Evolutionary conservation across 2,329 filamentous ascomycete genomes (phyloP).

Genomic region (Zymoseptoria brevis): DNA sequence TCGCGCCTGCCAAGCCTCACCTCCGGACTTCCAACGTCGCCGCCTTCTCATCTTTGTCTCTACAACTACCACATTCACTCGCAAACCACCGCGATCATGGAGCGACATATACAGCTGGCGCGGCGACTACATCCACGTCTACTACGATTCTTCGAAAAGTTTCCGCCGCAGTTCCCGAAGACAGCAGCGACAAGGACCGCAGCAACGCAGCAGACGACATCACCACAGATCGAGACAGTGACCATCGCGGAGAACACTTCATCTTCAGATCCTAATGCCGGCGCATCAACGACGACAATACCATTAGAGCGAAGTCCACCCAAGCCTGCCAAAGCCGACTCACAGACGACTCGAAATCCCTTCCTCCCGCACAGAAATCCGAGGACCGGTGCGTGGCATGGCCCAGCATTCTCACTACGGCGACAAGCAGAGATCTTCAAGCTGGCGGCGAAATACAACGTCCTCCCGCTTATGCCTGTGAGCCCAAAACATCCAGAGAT

Average conservation of each 20-base stretch:
- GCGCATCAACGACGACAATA: conserved; percentile 23
- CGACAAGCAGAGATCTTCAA: conserved; percentile 88
- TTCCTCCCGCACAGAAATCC: conserved; percentile 76
- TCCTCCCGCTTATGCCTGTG: conserved; percentile 29
- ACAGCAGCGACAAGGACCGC: conserved; percentile 4
- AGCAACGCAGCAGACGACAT: conserved; percentile 18
- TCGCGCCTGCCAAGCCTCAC: conserved; percentile 2
- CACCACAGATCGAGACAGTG: conserved; percentile 28
- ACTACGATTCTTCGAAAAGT: conserved; percentile 79
- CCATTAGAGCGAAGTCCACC: conserved; percentile 36
- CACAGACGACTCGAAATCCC: conserved; percentile 51
- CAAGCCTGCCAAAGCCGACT: conserved; percentile 24
- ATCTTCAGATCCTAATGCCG: conserved; percentile 37
- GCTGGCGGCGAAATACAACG: conserved; percentile 56
- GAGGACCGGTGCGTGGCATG: conserved; percentile 71
- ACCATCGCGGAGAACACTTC: conserved; percentile 34
- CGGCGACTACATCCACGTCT: conserved; percentile 69
- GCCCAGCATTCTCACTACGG: conserved; percentile 73
- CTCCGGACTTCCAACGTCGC: conserved; percentile 4
- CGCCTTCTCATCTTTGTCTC: not conserved
- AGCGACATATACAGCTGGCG: conserved; percentile 49
- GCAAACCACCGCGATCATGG: conserved; percentile 13
- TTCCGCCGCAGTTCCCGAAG: conserved; percentile 53
- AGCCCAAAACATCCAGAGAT: conserved; percentile 42
- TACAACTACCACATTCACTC: conserved; percentile 4